Percentiles rank a stretch among this genome's conserved stretches.
These are phyloP conservation scores for Penicillium samsonianum DNA, from an alignment of 495 filamentous ascomycete species.

Conservation along the genomic window DNA sequence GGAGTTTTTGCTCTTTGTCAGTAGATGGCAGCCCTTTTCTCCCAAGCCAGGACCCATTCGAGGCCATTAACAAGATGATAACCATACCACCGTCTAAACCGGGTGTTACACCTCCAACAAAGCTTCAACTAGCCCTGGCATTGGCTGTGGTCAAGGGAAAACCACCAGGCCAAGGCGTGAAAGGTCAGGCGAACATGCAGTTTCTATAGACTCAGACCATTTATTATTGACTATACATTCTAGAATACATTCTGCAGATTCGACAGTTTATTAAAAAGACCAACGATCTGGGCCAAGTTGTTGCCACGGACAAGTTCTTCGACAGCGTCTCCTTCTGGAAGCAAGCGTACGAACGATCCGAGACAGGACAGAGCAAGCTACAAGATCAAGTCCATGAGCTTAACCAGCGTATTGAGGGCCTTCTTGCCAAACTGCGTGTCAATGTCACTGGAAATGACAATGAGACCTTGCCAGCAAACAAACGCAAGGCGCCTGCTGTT, in stretches of 20 bases:
- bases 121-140: conserved; percentile 47
- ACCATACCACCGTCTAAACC: background rate
- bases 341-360: conserved; percentile 46
- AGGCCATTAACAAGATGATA: background rate
- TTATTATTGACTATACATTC: background rate
- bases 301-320: conserved; percentile 37
- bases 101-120: conserved; percentile 21
- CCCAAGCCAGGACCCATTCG: background rate
- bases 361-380: conserved; percentile 47
- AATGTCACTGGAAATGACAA: conserved; percentile 6
- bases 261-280: conserved; percentile 36
- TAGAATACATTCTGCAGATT: conserved; percentile 46
- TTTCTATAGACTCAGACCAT: background rate
- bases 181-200: conserved; percentile 30
- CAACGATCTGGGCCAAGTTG: conserved; percentile 12
- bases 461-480: conserved; percentile 15
- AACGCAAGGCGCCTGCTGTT: conserved; percentile 28
- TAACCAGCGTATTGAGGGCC: conserved; percentile 37
- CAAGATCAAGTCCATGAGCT: conserved; percentile 45
- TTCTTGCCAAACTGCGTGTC: conserved; percentile 25
- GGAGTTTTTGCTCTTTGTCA: background rate
- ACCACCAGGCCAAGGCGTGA: conserved; percentile 35
- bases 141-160: conserved; percentile 49
- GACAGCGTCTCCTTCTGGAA: conserved; percentile 55
- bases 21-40: background rate